Conservation (phyloP, 1,284 basidiomycete species). For the Takashimella tepidaria region DNA sequence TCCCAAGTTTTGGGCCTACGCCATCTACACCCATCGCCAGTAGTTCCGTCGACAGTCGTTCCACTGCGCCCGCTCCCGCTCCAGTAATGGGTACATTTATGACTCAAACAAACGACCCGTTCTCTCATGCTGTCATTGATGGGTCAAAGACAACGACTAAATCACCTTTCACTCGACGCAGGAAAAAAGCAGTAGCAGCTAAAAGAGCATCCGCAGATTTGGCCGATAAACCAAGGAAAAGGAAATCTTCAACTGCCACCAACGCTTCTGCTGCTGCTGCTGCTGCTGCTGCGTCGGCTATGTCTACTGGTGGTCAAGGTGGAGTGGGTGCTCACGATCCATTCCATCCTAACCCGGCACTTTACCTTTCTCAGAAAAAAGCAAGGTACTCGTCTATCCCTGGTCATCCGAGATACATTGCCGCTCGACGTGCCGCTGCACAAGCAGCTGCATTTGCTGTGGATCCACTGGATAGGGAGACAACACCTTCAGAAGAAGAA, state of each 20-base stretch:
- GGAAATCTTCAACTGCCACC: constrained; percentile 19
- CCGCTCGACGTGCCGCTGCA: constrained; percentile 32
- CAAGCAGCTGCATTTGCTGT: constrained; percentile 23
- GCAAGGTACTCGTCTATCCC: constrained; percentile 43
- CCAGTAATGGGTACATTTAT: constrained; percentile 41
- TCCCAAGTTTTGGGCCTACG: background rate
- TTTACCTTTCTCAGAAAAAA: constrained; percentile 19
- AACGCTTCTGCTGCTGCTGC: background rate
- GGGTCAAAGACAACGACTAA: constrained; percentile 39
- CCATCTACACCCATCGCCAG: background rate
- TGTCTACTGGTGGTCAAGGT: too few relatives aligned
- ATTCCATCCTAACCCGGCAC: constrained; percentile 30
- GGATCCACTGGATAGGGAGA: constrained; percentile 29
- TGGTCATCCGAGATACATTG: constrained; percentile 41
- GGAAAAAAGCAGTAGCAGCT: constrained; percentile 22
- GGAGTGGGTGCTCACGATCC: too few relatives aligned
- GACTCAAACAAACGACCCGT: constrained; percentile 32
- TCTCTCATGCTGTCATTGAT: constrained; percentile 43
- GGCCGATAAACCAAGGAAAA: constrained; percentile 15
- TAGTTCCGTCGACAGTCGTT: background rate
- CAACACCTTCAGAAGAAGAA: constrained; percentile 25
- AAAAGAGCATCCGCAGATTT: constrained; percentile 21
- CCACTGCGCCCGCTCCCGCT: constrained; percentile 5
- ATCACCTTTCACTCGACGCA: constrained; percentile 41
- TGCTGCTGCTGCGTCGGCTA: too few relatives aligned